Conservation (phyloP, 1,284 basidiomycete genomes). For the Peniophora sp. region DNA sequence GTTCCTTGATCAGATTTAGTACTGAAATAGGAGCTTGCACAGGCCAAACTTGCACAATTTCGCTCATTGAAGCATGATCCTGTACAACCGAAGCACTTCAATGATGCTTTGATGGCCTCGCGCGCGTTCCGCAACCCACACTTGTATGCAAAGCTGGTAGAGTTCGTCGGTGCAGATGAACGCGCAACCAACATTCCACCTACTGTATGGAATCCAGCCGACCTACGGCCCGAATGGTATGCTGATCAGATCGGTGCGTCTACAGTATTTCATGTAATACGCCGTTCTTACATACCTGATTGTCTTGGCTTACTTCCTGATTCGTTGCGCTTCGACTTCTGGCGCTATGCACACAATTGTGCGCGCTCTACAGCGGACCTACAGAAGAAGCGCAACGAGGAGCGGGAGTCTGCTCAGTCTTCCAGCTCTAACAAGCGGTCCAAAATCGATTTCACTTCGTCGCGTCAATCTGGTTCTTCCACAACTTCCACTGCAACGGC, state of each 20-base stretch:
- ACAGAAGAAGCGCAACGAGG: conserved; percentile 55
- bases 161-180: conserved; percentile 88
- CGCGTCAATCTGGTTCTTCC: conserved; percentile 3
- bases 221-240: conserved; percentile 57
- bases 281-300: neutral
- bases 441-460: conserved; percentile 47
- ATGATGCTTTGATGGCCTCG: conserved; percentile 85
- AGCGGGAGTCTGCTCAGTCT: conserved; percentile 39
- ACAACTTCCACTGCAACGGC: neutral
- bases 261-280: neutral
- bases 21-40: conserved; percentile 3
- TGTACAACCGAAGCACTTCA: conserved; percentile 78
- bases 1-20: conserved; percentile 16
- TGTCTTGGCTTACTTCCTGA: neutral
- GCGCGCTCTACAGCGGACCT: conserved; percentile 19
- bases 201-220: conserved; percentile 62
- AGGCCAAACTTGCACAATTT: conserved; percentile 79
- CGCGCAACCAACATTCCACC: conserved; percentile 71
- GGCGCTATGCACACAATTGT: neutral
- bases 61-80: conserved; percentile 60
- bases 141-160: conserved; percentile 87
- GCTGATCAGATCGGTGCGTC: conserved; percentile 62
- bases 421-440: conserved; percentile 32
- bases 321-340: neutral
- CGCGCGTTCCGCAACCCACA: conserved; percentile 93